These are phyloP conservation scores for Elsinoe ampelina DNA, from an alignment of 2,329 filamentous ascomycete species.

Conservation along the genomic window DNA sequence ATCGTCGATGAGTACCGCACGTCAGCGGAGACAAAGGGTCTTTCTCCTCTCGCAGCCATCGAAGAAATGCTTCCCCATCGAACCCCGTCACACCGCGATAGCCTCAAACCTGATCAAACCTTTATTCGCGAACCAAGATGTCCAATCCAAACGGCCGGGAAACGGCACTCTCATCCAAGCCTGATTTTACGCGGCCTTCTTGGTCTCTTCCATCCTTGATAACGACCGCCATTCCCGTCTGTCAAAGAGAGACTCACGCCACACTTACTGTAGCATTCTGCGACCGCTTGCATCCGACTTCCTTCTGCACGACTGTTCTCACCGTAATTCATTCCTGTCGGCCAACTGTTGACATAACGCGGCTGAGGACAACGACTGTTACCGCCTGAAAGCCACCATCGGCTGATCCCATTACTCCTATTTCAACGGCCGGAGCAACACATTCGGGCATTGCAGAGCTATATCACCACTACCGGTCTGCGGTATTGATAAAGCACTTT, in stretches of 20 bases:
- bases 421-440: conserved; percentile 3
- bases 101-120: not conserved
- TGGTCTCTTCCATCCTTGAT: not conserved
- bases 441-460: not conserved
- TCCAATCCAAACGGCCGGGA: conserved; percentile 9
- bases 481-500: not conserved
- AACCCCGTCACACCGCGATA: conserved; percentile 4
- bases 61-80: not conserved
- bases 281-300: not conserved
- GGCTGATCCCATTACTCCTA: conserved; percentile 4
- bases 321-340: not conserved
- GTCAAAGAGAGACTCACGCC: not conserved
- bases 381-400: not conserved
- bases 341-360: not conserved
- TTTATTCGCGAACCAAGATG: conserved; percentile 7
- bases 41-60: not conserved
- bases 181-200: conserved; percentile 4
- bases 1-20: not conserved
- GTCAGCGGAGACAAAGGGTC: conserved; percentile 1
- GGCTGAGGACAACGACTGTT: not conserved
- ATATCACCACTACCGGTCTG: not conserved
- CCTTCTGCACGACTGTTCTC: conserved; percentile 6
- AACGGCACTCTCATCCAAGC: not conserved
- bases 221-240: not conserved
- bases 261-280: not conserved